These are phyloP conservation scores for Phialemoniopsis sp. DNA, from an alignment of 2,329 filamentous ascomycete species.

Conservation along the genomic window DNA sequence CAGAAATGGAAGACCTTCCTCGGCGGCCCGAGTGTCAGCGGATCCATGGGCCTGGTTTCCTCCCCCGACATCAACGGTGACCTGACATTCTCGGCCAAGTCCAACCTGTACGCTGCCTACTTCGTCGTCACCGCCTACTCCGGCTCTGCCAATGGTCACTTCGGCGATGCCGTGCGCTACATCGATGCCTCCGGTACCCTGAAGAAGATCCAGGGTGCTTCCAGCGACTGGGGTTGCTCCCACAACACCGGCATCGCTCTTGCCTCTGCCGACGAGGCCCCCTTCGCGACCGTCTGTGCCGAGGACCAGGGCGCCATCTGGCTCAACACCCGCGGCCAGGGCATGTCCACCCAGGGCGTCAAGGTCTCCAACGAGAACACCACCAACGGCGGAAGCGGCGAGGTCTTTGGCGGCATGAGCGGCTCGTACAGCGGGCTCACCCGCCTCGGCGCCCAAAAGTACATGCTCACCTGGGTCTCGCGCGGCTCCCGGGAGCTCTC, in stretches of 20 bases:
- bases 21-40: constrained; percentile 50
- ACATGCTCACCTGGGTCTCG: constrained; percentile 61
- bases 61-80: constrained; percentile 60
- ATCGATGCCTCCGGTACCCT: constrained; percentile 45
- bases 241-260: constrained; percentile 64
- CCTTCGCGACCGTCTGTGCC: constrained; percentile 55
- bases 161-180: constrained; percentile 45
- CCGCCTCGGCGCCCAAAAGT: constrained; percentile 45
- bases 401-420: constrained; percentile 60
- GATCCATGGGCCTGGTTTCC: constrained; percentile 37
- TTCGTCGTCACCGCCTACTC: constrained; percentile 57
- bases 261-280: constrained; percentile 52
- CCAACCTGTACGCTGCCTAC: constrained; percentile 56
- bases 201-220: constrained; percentile 45
- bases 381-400: constrained; percentile 53
- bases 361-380: constrained; percentile 61
- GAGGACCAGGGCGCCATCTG: constrained; percentile 62
- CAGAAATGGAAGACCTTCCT: constrained; percentile 56
- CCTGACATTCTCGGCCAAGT: constrained; percentile 52
- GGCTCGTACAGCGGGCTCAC: constrained; percentile 56
- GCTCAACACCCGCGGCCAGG: constrained; percentile 56
- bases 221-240: constrained; percentile 55
- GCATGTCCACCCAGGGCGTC: constrained; percentile 46
- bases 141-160: constrained; percentile 50
- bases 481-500: constrained; percentile 52